These are phyloP conservation scores for Sanghuangporus weigelae DNA, from an alignment of 1,284 basidiomycete genomes.

Conservation along the genomic window DNA sequence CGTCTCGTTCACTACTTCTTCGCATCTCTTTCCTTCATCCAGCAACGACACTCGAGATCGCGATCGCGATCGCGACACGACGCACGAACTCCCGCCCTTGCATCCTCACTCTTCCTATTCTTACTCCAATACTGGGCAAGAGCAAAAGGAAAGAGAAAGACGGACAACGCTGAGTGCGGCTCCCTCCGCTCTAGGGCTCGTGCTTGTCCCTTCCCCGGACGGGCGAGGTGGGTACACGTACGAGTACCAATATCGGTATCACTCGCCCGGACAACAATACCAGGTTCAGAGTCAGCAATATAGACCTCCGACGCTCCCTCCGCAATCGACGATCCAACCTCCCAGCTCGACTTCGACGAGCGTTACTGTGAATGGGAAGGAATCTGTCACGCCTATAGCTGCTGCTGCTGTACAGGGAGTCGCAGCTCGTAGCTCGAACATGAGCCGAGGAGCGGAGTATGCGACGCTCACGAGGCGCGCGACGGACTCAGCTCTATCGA, in stretches of 20 bases:
- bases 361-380: background rate
- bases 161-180: slow-evolving; percentile 1
- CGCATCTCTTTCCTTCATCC: background rate
- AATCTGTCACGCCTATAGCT: background rate
- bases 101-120: background rate
- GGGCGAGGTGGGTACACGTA: slow-evolving; percentile 3
- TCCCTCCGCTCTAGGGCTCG: slow-evolving; percentile 6
- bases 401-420: background rate
- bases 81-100: background rate
- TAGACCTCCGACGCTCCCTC: background rate
- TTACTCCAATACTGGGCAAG: background rate
- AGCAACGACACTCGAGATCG: background rate
- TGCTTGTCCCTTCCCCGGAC: slow-evolving; percentile 13
- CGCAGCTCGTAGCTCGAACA: background rate
- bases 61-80: background rate
- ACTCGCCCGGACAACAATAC: background rate
- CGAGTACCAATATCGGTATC: slow-evolving; percentile 8
- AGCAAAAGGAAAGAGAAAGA: slow-evolving; percentile 2
- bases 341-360: background rate
- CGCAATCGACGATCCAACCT: slow-evolving; percentile 6
- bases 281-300: background rate
- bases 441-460: background rate
- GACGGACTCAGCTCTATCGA: background rate
- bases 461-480: slow-evolving; percentile 3
- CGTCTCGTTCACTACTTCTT: background rate